phyloP scores from a whole-genome alignment of 257 asterid genomes.

The Scutellaria minor region DNA sequence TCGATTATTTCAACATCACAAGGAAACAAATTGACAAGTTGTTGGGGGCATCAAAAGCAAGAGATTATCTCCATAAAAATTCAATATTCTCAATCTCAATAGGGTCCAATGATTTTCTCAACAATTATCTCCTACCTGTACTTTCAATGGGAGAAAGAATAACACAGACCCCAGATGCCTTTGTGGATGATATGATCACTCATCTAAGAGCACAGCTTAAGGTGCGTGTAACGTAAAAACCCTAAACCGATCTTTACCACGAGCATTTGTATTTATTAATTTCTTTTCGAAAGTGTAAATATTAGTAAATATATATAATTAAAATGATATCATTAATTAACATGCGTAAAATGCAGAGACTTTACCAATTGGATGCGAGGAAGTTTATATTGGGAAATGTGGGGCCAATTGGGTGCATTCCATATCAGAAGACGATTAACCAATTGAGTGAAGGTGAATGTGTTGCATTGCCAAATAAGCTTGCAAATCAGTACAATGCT shows the following conservation, averaged over 20 bases:
- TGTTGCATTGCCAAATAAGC: constrained; percentile 74
- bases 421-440: constrained; percentile 83
- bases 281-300: no score
- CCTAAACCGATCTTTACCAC: no score
- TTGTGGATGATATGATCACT: constrained; percentile 65
- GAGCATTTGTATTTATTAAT: no score
- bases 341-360: constrained; percentile 56
- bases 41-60: constrained; percentile 73
- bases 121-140: constrained; percentile 84
- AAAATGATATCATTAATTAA: neutral
- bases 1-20: constrained; percentile 91
- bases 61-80: constrained; percentile 54
- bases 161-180: constrained; percentile 64
- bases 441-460: constrained; percentile 66
- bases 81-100: constrained; percentile 83
- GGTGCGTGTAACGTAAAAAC: constrained; percentile 39
- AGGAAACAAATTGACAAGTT: constrained; percentile 65
- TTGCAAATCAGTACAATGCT: constrained; percentile 76
- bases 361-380: constrained; percentile 75
- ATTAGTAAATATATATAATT: no score
- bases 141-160: constrained; percentile 78
- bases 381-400: constrained; percentile 84
- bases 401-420: constrained; percentile 96
- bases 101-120: constrained; percentile 91
- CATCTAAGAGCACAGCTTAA: constrained; percentile 79